These are phyloP conservation scores for Epichloe baconii DNA, from an alignment of 2,329 filamentous ascomycete species.

Conservation along the genomic window DNA sequence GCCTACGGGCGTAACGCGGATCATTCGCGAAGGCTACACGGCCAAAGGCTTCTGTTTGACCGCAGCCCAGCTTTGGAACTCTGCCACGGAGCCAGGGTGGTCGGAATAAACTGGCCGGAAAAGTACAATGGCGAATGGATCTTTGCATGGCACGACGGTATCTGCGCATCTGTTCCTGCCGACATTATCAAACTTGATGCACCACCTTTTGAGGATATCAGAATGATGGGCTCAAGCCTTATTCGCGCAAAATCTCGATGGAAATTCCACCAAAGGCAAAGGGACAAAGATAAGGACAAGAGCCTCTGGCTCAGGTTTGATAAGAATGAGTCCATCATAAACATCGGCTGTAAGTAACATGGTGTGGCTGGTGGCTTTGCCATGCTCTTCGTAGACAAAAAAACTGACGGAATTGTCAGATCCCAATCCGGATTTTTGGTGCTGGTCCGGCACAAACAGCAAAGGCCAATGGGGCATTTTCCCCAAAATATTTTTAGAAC, in stretches of 20 bases:
- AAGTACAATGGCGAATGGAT: constrained; percentile 43
- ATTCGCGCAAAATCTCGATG: constrained; percentile 37
- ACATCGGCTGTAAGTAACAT: constrained; percentile 40
- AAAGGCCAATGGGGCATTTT: constrained; percentile 42
- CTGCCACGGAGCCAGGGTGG: constrained; percentile 34
- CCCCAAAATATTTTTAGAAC: constrained; percentile 35
- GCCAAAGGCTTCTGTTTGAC: constrained; percentile 32
- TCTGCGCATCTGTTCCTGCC: constrained; percentile 34
- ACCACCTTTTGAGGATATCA: constrained; percentile 33
- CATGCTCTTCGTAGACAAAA: neutral
- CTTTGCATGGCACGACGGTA: constrained; percentile 43
- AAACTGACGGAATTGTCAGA: constrained; percentile 16
- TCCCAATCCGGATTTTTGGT: constrained; percentile 37
- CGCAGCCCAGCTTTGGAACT: constrained; percentile 32
- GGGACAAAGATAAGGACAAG: constrained; percentile 28
- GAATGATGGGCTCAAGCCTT: constrained; percentile 31
- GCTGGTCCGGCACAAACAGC: constrained; percentile 40
- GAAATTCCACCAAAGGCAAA: constrained; percentile 38
- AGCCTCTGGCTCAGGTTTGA: constrained; percentile 47
- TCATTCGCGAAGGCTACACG: constrained; percentile 33
- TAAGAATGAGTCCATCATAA: constrained; percentile 53
- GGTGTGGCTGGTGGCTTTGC: neutral
- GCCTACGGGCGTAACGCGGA: constrained; percentile 33
- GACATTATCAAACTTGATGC: constrained; percentile 35
- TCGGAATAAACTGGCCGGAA: constrained; percentile 36